phyloP scores from a whole-genome alignment of 2,329 filamentous ascomycete species.

The Balansia obtecta region DNA sequence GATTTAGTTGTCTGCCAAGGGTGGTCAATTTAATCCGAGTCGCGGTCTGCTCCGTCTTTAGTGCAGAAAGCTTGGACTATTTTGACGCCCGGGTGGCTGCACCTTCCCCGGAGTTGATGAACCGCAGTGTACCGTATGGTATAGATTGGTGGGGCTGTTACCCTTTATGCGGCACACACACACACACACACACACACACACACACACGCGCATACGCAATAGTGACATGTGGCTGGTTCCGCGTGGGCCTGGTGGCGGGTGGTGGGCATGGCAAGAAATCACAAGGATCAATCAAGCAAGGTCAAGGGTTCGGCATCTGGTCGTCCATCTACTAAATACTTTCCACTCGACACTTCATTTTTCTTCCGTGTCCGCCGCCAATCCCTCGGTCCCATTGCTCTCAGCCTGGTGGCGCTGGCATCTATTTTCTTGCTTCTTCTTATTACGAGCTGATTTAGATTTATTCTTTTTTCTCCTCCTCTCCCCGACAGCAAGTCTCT shows the following conservation, averaged over 20 bases:
- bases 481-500: not conserved
- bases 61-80: too few species aligned
- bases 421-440: not conserved
- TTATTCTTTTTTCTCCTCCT: not conserved
- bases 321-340: not conserved
- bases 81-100: too few species aligned
- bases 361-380: not conserved
- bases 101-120: too few species aligned
- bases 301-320: not conserved
- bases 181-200: too few species aligned
- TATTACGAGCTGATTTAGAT: not conserved
- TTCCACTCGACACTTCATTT: not conserved
- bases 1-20: too few species aligned
- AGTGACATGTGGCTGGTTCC: not conserved
- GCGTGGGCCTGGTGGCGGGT: not conserved
- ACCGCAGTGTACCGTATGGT: not conserved
- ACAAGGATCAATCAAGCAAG: not conserved
- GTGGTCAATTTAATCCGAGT: too few species aligned
- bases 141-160: too few species aligned
- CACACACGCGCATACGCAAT: too few species aligned
- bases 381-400: not conserved
- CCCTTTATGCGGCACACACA: too few species aligned
- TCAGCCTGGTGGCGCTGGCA: not conserved
- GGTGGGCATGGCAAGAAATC: not conserved
- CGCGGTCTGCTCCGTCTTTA: too few species aligned